These are phyloP conservation scores for Mycena kentingensis DNA, from an alignment of 768 basidiomycete species.

Conservation along the genomic window DNA sequence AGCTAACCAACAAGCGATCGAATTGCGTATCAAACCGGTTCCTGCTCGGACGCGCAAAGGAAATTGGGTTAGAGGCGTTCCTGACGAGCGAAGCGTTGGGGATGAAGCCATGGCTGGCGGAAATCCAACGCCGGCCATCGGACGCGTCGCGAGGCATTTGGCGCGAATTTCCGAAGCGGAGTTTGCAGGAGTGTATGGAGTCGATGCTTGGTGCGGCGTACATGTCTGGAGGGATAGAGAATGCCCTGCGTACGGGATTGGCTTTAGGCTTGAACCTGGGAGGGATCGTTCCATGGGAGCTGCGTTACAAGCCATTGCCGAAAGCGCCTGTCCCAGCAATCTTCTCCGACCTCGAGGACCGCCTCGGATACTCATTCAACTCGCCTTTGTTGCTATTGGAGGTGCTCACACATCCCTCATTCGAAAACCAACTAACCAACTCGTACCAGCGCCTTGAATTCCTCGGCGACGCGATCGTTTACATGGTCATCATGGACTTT, in stretches of 20 bases:
- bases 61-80: constrained; percentile 61
- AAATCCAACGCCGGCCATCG: constrained; percentile 33
- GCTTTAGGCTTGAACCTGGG: constrained; percentile 74
- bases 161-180: constrained; percentile 62
- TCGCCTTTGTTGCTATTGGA: constrained; percentile 65
- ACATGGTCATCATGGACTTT: constrained; percentile 71
- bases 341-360: constrained; percentile 58
- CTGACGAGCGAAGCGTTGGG: constrained; percentile 61
- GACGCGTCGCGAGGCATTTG: constrained; percentile 38
- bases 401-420: constrained; percentile 87
- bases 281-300: constrained; percentile 65
- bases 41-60: constrained; percentile 66
- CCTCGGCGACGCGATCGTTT: constrained; percentile 80
- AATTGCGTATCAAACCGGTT: constrained; percentile 70
- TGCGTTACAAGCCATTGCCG: constrained; percentile 49
- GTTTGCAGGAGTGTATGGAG: constrained; percentile 89
- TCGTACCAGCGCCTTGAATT: constrained; percentile 90
- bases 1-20: constrained; percentile 66
- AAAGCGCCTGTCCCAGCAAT: constrained; percentile 43
- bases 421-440: constrained; percentile 36
- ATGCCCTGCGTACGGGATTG: constrained; percentile 66
- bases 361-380: constrained; percentile 71
- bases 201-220: constrained; percentile 80
- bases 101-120: constrained; percentile 61
- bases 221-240: constrained; percentile 67